phyloP scores from a whole-genome alignment of 495 filamentous ascomycete species.

The Hyaloscypha variabilis region DNA sequence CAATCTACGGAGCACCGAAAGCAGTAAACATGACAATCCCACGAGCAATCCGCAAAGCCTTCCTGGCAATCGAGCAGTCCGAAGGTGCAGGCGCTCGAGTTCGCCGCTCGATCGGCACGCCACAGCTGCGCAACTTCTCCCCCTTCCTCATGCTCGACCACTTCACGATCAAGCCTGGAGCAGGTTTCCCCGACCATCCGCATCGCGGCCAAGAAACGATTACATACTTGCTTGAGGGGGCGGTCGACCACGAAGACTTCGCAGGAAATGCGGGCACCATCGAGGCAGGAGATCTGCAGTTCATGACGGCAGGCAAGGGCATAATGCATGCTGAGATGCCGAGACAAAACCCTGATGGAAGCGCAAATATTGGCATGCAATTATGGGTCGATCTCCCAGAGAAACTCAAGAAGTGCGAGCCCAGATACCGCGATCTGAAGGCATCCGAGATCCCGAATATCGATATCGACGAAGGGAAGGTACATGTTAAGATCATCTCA shows the following conservation, averaged over 20 bases:
- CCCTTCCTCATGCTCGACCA: constrained; percentile 99
- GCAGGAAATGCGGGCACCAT: constrained; percentile 88
- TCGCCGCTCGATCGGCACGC: constrained; percentile 84
- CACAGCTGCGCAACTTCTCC: constrained; percentile 80
- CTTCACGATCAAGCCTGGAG: constrained; percentile 77
- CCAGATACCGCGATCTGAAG: constrained; percentile 83
- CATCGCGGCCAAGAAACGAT: constrained; percentile 52
- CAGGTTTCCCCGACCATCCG: constrained; percentile 86
- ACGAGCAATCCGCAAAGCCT: constrained; percentile 76
- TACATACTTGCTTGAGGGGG: constrained; percentile 84
- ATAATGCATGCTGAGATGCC: constrained; percentile 99
- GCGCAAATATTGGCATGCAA: constrained; percentile 84
- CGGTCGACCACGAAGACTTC: constrained; percentile 95
- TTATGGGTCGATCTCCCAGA: constrained; percentile 92
- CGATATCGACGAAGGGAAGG: constrained; percentile 68
- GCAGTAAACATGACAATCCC: constrained; percentile 64
- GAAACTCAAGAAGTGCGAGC: constrained; percentile 83
- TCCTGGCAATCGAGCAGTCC: constrained; percentile 82
- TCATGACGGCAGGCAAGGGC: constrained; percentile 94
- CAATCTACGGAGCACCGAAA: constrained; percentile 30
- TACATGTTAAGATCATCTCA: constrained; percentile 85
- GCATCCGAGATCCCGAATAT: constrained; percentile 76
- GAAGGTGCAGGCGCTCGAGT: constrained; percentile 91
- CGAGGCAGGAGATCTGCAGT: constrained; percentile 83
- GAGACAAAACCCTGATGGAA: constrained; percentile 73